Conservation (phyloP, 2,329 filamentous ascomycete genomes). For the Botryotinia calthae region DNA sequence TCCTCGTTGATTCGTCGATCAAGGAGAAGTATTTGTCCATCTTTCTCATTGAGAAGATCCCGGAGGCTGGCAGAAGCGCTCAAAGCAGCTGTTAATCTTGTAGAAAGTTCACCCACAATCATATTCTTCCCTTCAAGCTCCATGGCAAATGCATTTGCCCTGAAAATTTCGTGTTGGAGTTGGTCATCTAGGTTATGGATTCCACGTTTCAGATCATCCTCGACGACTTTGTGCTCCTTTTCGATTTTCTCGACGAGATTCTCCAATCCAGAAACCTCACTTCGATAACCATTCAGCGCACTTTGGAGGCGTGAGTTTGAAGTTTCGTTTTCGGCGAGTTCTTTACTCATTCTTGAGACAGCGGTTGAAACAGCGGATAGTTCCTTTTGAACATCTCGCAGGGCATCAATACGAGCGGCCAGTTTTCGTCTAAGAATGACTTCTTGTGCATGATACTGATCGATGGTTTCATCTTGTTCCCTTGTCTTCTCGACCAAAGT, state of each 20-base stretch:
- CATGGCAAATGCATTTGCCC: conserved; percentile 32
- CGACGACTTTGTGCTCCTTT: conserved; percentile 31
- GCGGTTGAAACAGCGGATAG: conserved; percentile 35
- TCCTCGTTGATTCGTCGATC: conserved; percentile 43
- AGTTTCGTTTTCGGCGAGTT: conserved; percentile 41
- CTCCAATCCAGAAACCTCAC: conserved; percentile 55
- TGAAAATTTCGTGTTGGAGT: conserved; percentile 40
- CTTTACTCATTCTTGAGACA: conserved; percentile 26
- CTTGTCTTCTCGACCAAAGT: conserved; percentile 47
- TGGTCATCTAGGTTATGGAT: conserved; percentile 32
- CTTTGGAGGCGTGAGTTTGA: conserved; percentile 51
- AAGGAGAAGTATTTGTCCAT: conserved; percentile 5
- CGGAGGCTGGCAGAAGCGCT: conserved; percentile 43
- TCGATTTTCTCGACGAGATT: conserved; percentile 51
- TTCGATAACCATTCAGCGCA: conserved; percentile 52
- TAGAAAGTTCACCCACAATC: conserved; percentile 45
- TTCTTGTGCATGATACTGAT: conserved; percentile 59
- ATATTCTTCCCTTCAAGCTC: conserved; percentile 42
- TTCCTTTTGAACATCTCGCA: conserved; percentile 48
- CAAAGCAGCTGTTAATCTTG: conserved; percentile 44
- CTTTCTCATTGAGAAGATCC: conserved; percentile 32
- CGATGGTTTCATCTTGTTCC: conserved; percentile 53
- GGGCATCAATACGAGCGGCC: conserved; percentile 50
- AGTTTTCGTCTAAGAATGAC: conserved; percentile 56
- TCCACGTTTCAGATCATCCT: conserved; percentile 24